Base-by-base conservation (phyloP, 441 rosid species). In the Pelargonium australe region DNA sequence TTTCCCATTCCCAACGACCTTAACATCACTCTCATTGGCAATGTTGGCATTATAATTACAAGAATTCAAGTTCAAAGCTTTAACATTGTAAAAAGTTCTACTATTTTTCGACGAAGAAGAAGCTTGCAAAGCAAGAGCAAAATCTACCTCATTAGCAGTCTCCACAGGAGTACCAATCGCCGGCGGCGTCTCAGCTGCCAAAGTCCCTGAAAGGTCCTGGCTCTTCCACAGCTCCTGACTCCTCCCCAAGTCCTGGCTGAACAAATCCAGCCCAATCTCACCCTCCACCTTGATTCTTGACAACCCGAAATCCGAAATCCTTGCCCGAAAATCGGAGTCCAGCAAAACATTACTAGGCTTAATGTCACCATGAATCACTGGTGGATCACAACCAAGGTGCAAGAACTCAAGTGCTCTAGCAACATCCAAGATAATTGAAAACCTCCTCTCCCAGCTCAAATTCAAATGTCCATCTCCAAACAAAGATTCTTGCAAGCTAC, bases 311-410 rank as follows among this genome's bases (percentile, higher is more conserved):
- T 94, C 99, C 0, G 97, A 89, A 72, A 94, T 75, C 84, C 86
- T 91, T 14, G 92, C 96, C 53, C 77, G 85, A 55, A 80, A 85
- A 62, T 91, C 92, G 72, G 89, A 84, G 78, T 94, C 96, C 4
- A 94, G 89, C 73, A 94, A 82, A 28, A 91, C 95, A 78, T 94
- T 94, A 67, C 99, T 91, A 0, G 99, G 99, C 82, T 94, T 94
- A 11, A 94, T 80, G 68, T 94, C 99, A 16, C 99, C 97, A 68
- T 94, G 99, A 78, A 94, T 87, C 76, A 94, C 95, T 0, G 97
- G 95, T n/a, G 96, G 99, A 67, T 89, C 96, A 75, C 95, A 94
- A 0, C 89, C 97, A 43, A 84, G 78, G 73, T 94, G 99, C 82
- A 94, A 70, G 72, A 82, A 89, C 53, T 94, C 96, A 4, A 94